Percentiles rank a stretch among this genome's conserved stretches.
These are phyloP conservation scores for Marchantia polymorpha DNA, from an alignment of 225 moss, liverwort and hornwort genomes.

Conservation along the genomic window DNA sequence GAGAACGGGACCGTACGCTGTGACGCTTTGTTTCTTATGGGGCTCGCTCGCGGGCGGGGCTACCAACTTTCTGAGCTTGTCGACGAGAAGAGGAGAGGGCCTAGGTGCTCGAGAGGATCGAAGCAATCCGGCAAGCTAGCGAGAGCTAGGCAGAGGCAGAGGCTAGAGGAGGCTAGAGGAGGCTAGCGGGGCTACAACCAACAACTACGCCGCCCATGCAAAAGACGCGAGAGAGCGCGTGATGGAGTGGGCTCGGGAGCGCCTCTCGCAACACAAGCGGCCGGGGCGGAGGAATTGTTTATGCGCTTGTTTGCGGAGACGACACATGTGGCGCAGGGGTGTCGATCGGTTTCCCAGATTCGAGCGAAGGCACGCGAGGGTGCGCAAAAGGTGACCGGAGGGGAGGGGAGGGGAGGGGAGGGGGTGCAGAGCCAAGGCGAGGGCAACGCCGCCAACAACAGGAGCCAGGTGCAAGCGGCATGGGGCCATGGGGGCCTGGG, in stretches of 20 bases:
- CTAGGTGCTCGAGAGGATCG: background rate
- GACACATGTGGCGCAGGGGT: background rate
- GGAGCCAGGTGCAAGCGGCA: conserved; percentile 7
- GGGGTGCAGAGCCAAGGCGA: background rate
- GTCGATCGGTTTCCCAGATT: conserved; percentile 1
- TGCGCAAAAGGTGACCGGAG: background rate
- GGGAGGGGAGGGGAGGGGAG: background rate
- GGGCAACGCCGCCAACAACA: conserved; percentile 13
- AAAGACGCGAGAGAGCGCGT: background rate
- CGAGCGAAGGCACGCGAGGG: background rate
- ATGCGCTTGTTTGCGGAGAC: background rate
- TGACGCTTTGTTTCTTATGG: background rate
- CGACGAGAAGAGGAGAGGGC: background rate
- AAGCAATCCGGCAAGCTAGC: background rate
- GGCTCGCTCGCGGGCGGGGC: background rate
- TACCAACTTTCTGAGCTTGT: background rate
- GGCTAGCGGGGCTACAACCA: no score
- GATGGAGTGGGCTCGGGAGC: background rate
- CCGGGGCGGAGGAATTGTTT: background rate
- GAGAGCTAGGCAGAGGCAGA: no score
- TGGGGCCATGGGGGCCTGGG: background rate
- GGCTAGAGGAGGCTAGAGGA: no score
- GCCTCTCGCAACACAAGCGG: background rate
- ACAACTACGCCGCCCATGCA: conserved; percentile 14
- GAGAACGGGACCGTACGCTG: background rate